A percentile compares a stretch with the other conserved stretches of the same genome.
Evolutionary conservation across 2,329 filamentous ascomycete genomes (phyloP).

Genomic region (Torrubiella hemipterigena): DNA sequence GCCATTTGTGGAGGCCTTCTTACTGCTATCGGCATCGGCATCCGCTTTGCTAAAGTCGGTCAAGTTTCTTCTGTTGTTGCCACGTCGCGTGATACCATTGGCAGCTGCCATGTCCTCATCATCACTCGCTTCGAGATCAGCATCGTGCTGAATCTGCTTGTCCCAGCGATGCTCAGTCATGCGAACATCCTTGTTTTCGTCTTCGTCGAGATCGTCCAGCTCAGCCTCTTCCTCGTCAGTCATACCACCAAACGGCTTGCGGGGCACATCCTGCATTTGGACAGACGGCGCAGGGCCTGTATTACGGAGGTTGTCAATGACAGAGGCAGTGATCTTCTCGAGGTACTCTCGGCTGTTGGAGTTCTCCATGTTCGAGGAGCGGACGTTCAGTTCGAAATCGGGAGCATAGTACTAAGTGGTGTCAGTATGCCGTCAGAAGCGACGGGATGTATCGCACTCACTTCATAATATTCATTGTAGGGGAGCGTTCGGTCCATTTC

Average conservation of each 20-base stretch:
- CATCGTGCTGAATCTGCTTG: constrained; percentile 60
- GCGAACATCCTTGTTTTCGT: constrained; percentile 73
- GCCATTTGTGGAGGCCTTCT: constrained; percentile 20
- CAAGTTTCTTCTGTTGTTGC: constrained; percentile 37
- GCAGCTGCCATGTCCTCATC: constrained; percentile 69
- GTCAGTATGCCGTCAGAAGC: constrained; percentile 10
- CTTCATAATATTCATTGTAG: constrained; percentile 91
- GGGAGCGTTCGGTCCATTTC: constrained; percentile 74
- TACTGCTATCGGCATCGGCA: constrained; percentile 23
- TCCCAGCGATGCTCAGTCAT: constrained; percentile 77
- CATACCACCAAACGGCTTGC: constrained; percentile 48
- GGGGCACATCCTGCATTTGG: constrained; percentile 70
- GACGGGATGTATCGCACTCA: constrained; percentile 35
- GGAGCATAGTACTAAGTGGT: constrained; percentile 70
- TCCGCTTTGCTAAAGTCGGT: constrained; percentile 36
- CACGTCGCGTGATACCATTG: constrained; percentile 55
- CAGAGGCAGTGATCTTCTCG: constrained; percentile 66
- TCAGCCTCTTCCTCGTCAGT: constrained; percentile 56
- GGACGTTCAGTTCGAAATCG: constrained; percentile 83
- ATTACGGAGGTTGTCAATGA: constrained; percentile 78
- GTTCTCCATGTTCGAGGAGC: constrained; percentile 81
- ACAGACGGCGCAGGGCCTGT: constrained; percentile 81
- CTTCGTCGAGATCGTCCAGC: constrained; percentile 62
- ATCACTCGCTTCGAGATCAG: constrained; percentile 79
- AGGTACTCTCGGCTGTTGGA: constrained; percentile 76